These are phyloP conservation scores for Camptophora hylomeconis DNA, from an alignment of 2,329 filamentous ascomycete species.

Conservation along the genomic window DNA sequence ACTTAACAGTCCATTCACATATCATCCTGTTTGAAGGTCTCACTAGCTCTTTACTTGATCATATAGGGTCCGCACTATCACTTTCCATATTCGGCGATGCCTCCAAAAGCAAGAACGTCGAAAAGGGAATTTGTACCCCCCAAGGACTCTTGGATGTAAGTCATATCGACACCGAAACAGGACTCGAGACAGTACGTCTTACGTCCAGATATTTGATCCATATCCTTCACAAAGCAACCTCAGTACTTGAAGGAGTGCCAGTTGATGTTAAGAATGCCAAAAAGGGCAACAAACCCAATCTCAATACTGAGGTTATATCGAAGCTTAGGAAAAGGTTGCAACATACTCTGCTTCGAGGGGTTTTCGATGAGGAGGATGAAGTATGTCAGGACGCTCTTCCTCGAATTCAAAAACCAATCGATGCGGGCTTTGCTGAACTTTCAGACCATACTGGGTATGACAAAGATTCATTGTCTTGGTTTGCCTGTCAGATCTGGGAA, in stretches of 20 bases:
- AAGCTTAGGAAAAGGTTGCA: conserved; percentile 22
- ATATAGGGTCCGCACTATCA: conserved; percentile 14
- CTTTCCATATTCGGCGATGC: conserved; percentile 11
- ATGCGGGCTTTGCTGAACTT: conserved; percentile 4
- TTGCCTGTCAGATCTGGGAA: conserved; percentile 42
- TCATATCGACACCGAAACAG: conserved; percentile 12
- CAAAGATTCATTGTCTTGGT: conserved; percentile 37
- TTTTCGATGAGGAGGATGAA: conserved; percentile 26
- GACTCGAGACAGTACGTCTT: conserved; percentile 18
- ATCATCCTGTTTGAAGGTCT: conserved; percentile 11
- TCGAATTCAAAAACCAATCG: conserved; percentile 11
- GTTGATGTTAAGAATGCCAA: conserved; percentile 5
- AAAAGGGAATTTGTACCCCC: conserved; percentile 18
- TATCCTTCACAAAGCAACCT: conserved; percentile 22
- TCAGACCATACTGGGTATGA: conserved; percentile 15
- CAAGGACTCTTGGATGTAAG: conserved; percentile 19
- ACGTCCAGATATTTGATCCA: conserved; percentile 26
- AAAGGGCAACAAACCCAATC: background rate
- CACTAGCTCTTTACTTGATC: conserved; percentile 13
- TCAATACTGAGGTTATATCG: conserved; percentile 1
- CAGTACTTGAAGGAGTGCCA: conserved; percentile 18
- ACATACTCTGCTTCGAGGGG: conserved; percentile 27
- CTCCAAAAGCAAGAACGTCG: background rate
- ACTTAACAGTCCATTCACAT: conserved; percentile 6
- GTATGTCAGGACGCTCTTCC: conserved; percentile 21